Evolutionary conservation across 2,329 filamentous ascomycete species (phyloP).

Genomic region (Apiospora pterosperma): DNA sequence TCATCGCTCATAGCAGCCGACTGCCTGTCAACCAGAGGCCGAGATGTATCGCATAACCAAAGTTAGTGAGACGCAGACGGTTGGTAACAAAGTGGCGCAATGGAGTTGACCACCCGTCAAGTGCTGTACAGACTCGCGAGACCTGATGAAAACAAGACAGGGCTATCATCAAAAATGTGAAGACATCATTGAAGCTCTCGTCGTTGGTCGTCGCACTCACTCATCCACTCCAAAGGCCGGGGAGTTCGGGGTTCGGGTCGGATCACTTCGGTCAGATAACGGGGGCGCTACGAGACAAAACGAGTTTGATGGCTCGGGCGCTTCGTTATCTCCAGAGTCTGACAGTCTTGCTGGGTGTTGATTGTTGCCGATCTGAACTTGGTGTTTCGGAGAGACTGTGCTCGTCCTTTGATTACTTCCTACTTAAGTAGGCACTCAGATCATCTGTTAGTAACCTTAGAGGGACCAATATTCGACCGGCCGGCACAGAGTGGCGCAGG

Average conservation of each 20-base stretch:
- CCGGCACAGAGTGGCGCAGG: too few species aligned
- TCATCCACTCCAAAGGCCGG: not conserved
- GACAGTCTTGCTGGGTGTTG: not conserved
- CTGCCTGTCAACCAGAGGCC: conserved; percentile 1
- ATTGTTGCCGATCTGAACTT: not conserved
- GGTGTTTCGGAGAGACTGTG: not conserved
- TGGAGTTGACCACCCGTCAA: not conserved
- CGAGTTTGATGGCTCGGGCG: not conserved
- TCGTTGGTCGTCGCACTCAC: not conserved
- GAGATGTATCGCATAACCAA: conserved; percentile 5
- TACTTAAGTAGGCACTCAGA: not conserved
- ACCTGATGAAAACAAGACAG: not conserved
- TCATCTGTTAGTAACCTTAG: not conserved
- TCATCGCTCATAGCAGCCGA: conserved; percentile 24
- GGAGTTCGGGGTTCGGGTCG: not conserved
- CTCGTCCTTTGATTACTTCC: not conserved
- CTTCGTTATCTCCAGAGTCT: not conserved
- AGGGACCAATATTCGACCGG: not conserved
- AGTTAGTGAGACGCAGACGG: not conserved
- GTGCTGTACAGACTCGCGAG: not conserved
- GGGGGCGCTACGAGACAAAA: not conserved
- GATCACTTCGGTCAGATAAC: not conserved
- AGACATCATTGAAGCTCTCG: not conserved
- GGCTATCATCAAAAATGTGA: not conserved
- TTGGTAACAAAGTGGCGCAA: not conserved